Conservation (phyloP, 2,329 filamentous ascomycete genomes). For the Paraphaeosphaeria sporulosa region DNA sequence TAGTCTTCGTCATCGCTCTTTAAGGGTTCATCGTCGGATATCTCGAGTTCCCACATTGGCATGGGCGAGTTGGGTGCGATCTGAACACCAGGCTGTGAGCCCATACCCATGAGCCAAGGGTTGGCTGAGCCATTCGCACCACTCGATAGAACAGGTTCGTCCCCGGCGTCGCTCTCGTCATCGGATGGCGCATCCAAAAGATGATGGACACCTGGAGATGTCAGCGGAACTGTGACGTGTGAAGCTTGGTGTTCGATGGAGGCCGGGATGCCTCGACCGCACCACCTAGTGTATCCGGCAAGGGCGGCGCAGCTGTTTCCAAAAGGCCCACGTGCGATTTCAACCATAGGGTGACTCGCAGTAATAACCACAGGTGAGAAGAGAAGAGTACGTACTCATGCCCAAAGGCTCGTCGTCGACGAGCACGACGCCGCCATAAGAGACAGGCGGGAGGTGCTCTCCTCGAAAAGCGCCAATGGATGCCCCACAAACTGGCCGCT, state of each 20-base stretch:
- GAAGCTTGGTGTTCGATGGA: background rate
- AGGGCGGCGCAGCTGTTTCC: too few species aligned
- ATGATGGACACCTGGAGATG: slow-evolving; percentile 72
- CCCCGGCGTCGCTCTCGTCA: slow-evolving; percentile 57
- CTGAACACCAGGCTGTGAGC: slow-evolving; percentile 44
- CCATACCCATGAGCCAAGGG: slow-evolving; percentile 48
- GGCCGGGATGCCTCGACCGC: background rate
- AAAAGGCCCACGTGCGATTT: background rate
- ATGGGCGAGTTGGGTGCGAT: slow-evolving; percentile 36
- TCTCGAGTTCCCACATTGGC: slow-evolving; percentile 54
- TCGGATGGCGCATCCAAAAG: slow-evolving; percentile 77
- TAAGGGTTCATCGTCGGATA: slow-evolving; percentile 62
- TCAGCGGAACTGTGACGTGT: background rate
- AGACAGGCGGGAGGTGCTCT: slow-evolving; percentile 87
- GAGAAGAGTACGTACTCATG: slow-evolving; percentile 68
- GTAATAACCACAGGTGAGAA: background rate
- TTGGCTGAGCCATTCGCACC: slow-evolving; percentile 41
- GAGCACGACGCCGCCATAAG: slow-evolving; percentile 85
- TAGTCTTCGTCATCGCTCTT: slow-evolving; percentile 50
- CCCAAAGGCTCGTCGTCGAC: slow-evolving; percentile 86
- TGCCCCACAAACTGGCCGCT: slow-evolving; percentile 81
- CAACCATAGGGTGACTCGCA: background rate
- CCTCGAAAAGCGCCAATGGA: slow-evolving; percentile 92
- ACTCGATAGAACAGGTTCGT: slow-evolving; percentile 52
- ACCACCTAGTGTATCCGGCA: too few species aligned